Base-by-base conservation (phyloP, 2,329 filamentous ascomycete species). In the Exophiala sp. region DNA sequence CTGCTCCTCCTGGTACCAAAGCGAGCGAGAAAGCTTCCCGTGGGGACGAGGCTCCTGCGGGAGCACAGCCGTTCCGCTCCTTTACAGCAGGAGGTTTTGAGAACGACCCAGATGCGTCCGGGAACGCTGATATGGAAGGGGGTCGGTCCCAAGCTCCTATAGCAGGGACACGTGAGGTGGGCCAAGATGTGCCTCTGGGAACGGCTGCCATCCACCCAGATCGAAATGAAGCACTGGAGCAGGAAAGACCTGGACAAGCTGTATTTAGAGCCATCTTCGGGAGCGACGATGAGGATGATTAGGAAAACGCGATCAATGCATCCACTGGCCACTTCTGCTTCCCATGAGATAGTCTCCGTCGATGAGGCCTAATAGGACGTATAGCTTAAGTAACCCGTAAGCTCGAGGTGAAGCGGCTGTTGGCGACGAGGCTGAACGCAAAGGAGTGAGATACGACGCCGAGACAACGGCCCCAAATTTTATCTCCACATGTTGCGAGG, bases 211-310 rank as follows among this genome's bases (percentile, higher is more conserved):
- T 93, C 19, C 80, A 95, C 64, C 77, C 82, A 0, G 85, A 88
- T 56, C 79, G 74, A 58, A 95, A 95, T 60, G 84, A 88, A 50
- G 86, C 85, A 2, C 64, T 95, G 8, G 86, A 94, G 63, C 83
- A 78, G 0, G 75, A 82, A 61, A 77, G 81, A 46, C 86, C 89
- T 1, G 82, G 85, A 13, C 87, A 90, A 42, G 86, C 86, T 37
- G 83, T 96, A 0, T 89, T 96, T 61, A 87, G 81, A 59, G 87
- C 88, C n/a, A 89, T 97, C 23, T 97, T 97, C 76, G 91, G 90
- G 4, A 88, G 89, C 65, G 86, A 86, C 62, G 84, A 85, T 57
- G 85, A 88, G 60, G 84, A 88, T 48, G 71, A 79, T 23, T 69
- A 51, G 43, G 18, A 29, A 14, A 5, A 27, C 16, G 19, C 8